Evolutionary conservation across 768 basidiomycete species (phyloP).

Genomic region (Boletus bicolor): DNA sequence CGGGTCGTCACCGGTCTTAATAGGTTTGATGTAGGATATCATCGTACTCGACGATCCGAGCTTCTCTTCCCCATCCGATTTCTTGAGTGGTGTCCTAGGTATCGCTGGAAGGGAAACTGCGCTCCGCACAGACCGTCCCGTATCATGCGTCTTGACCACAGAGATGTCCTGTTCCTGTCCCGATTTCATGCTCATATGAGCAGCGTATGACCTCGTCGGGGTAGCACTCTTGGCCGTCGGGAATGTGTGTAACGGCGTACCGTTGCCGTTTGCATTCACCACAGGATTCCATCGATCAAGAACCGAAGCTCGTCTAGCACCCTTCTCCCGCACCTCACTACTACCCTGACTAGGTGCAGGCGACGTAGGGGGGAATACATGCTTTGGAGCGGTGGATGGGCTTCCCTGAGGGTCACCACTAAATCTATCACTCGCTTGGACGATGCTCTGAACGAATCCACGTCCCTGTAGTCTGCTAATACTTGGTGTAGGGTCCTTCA

Average conservation of each 20-base stretch:
- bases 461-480: slow-evolving; percentile 80
- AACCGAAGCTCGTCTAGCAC: slow-evolving; percentile 44
- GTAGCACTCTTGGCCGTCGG: slow-evolving; percentile 39
- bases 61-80: slow-evolving; percentile 32
- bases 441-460: slow-evolving; percentile 82
- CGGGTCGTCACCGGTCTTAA: slow-evolving; percentile 46
- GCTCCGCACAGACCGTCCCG: slow-evolving; percentile 36
- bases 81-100: slow-evolving; percentile 29
- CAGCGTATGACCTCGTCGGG: slow-evolving; percentile 39
- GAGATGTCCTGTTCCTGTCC: slow-evolving; percentile 21
- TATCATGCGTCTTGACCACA: slow-evolving; percentile 32
- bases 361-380: slow-evolving; percentile 26
- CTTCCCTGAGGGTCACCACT: slow-evolving; percentile 36
- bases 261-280: slow-evolving; percentile 26
- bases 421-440: slow-evolving; percentile 62
- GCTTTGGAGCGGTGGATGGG: slow-evolving; percentile 26
- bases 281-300: slow-evolving; percentile 69
- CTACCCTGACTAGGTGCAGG: slow-evolving; percentile 34
- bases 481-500: slow-evolving; percentile 78
- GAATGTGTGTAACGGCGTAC: slow-evolving; percentile 37
- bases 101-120: slow-evolving; percentile 40
- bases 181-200: slow-evolving; percentile 29
- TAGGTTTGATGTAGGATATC: slow-evolving; percentile 58
- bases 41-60: slow-evolving; percentile 76
- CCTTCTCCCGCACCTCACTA: slow-evolving; percentile 38